Evolutionary conservation across 805 yeast genomes (phyloP).

Genomic region (Candida ficus): DNA sequence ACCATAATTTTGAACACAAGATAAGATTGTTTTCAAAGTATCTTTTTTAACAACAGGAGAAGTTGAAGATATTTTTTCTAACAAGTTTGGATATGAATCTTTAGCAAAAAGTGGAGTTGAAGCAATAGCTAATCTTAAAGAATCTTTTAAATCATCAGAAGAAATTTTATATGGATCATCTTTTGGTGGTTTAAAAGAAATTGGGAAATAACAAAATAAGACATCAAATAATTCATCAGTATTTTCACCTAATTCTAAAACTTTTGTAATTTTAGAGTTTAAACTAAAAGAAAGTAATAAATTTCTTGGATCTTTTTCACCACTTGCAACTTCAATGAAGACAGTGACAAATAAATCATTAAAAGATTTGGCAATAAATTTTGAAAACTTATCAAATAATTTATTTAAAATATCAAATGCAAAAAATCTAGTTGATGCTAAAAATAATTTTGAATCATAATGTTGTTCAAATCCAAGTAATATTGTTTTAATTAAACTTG

Average conservation of each 20-base stretch:
- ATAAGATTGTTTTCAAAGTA: slow-evolving; percentile 55
- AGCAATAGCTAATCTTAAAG: slow-evolving; percentile 58
- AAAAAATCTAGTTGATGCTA: slow-evolving; percentile 58
- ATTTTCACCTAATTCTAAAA: slow-evolving; percentile 33
- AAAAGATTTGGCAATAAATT: slow-evolving; percentile 13
- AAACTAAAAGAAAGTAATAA: slow-evolving; percentile 63
- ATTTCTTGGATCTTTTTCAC: slow-evolving; percentile 94
- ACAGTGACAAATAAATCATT: slow-evolving; percentile 45
- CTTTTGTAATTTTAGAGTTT: slow-evolving; percentile 40
- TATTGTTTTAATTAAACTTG: slow-evolving; percentile 31
- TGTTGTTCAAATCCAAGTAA: slow-evolving; percentile 32
- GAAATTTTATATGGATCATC: slow-evolving; percentile 85
- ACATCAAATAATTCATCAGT: slow-evolving; percentile 77
- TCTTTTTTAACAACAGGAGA: slow-evolving; percentile 71
- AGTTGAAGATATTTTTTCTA: slow-evolving; percentile 76
- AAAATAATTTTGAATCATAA: slow-evolving; percentile 52
- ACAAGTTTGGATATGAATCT: slow-evolving; percentile 69
- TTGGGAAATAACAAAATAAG: slow-evolving; percentile 93
- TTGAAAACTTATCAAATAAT: slow-evolving; percentile 28
- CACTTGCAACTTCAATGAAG: slow-evolving; percentile 66
- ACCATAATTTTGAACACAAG: slow-evolving; percentile 51
- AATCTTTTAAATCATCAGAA: slow-evolving; percentile 59
- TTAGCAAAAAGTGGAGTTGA: slow-evolving; percentile 58
- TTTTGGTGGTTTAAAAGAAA: slow-evolving; percentile 87
- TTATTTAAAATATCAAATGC: slow-evolving; percentile 47